Base-by-base conservation (phyloP, 768 basidiomycete species). In the Phaffia australis region DNA sequence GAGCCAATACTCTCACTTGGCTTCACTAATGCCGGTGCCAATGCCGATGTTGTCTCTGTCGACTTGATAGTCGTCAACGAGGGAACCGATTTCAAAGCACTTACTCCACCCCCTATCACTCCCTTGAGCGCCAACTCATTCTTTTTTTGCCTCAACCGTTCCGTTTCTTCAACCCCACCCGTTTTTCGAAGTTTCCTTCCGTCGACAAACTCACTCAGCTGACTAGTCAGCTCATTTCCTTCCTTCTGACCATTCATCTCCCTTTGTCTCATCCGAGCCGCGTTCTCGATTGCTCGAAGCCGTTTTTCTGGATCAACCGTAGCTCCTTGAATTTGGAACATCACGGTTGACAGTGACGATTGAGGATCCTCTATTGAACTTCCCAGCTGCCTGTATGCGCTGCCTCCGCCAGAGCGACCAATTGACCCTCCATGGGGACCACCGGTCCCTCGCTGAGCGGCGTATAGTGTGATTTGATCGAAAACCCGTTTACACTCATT, bases 141-240 rank as follows among this genome's bases (percentile, higher is more conserved):
- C 76, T 84, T 80, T 74, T 83, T 84, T 80, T 91, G 87, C 71
- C 93, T 80, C 71, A 93, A 81, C 65, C 94, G 81, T 78, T 99
- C 94, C 27, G 72, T 70, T 70, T 94, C 90, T 76, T 93, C 89
- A 27, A 89, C 87, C 18, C 91, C 93, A 30, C 93, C 94, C 21
- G 93, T 99, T 88, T 91, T 87, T 81, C 84, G 89, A 75, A 99
- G 78, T 79, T 87, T 92, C 81, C 87, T 88, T 69, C 85, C 83
- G 4, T 79, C 81, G 61, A 99, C 92, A 76, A 98, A 97, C 4
- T 87, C 89, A 55, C 78, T 76, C 71, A 99, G 74, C 79, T 98
- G 94, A 18, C 81, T 80, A 71, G 89, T 83, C 16, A 63, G 42
- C 30, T 63, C 67, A 63, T 69, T 63, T n/a, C 60, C 66, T 71